These are phyloP conservation scores for Fusarium continuum DNA, from an alignment of 2,329 filamentous ascomycete species.

Conservation along the genomic window DNA sequence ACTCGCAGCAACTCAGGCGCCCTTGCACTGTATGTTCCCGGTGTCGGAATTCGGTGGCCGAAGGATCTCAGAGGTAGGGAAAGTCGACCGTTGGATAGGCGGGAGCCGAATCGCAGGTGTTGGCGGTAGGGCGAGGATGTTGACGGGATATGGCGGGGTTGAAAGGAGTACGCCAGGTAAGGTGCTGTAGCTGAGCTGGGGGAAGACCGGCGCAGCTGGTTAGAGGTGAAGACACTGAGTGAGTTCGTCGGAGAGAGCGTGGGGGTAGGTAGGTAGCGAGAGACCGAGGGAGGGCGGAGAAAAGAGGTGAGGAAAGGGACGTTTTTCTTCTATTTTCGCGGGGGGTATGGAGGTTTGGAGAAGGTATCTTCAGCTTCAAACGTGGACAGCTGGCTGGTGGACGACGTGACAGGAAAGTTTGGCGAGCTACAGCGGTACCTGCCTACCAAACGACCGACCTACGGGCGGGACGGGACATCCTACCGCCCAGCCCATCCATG, in stretches of 20 bases:
- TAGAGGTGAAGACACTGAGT: constrained; percentile 17
- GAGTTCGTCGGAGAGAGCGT: constrained; percentile 16
- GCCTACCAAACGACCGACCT: constrained; percentile 15
- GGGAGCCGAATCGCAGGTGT: constrained; percentile 24
- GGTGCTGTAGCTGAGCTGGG: constrained; percentile 16
- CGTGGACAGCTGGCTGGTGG: constrained; percentile 21
- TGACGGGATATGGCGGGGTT: constrained; percentile 41
- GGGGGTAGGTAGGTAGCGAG: constrained; percentile 3
- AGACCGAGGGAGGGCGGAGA: neutral
- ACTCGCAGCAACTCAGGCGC: constrained; percentile 38
- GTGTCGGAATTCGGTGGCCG: constrained; percentile 30
- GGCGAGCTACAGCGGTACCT: constrained; percentile 36
- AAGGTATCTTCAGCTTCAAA: constrained; percentile 30
- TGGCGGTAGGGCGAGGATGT: constrained; percentile 31
- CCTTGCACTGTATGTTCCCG: constrained; percentile 30
- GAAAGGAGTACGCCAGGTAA: constrained; percentile 29
- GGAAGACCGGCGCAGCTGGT: constrained; percentile 27
- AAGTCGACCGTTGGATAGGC: constrained; percentile 31
- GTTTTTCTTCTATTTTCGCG: constrained; percentile 7
- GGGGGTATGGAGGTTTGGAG: constrained; percentile 12
- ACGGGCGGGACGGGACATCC: constrained; percentile 24
- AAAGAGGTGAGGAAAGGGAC: constrained; percentile 1
- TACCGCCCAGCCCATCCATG: constrained; percentile 17
- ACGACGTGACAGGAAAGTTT: constrained; percentile 38
- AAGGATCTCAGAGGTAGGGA: constrained; percentile 10